phyloP scores from a whole-genome alignment of 371 early-diverging fungal genomes.

The Apophysomyces elegans region DNA sequence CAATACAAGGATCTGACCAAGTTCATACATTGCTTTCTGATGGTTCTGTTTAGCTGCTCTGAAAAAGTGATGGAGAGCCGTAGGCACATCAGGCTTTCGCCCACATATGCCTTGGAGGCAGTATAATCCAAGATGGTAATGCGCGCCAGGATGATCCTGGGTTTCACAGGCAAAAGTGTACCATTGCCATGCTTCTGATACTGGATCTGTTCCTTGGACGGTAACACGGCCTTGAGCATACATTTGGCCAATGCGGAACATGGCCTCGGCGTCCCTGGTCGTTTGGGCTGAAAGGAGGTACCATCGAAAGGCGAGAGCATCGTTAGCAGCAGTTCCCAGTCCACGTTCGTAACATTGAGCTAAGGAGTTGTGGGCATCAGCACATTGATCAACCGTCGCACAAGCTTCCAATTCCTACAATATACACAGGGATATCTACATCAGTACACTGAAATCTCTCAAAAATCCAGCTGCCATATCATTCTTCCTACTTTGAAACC shows the following conservation, averaged over 20 bases:
- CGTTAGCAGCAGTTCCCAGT: constrained; percentile 47
- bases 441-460: too few species aligned
- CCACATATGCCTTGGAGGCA: constrained; percentile 34
- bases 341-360: constrained; percentile 54
- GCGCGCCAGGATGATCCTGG: constrained; percentile 38
- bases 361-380: constrained; percentile 40
- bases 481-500: constrained; percentile 37
- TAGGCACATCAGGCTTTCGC: constrained; percentile 3
- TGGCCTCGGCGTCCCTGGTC: constrained; percentile 46
- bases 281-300: constrained; percentile 39
- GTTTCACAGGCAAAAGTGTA: constrained; percentile 34
- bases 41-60: constrained; percentile 39
- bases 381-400: constrained; percentile 40
- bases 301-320: constrained; percentile 49
- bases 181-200: constrained; percentile 39
- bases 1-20: constrained; percentile 30
- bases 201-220: constrained; percentile 17
- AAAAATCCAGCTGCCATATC: too few species aligned
- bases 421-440: too few species aligned
- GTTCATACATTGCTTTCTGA: constrained; percentile 42
- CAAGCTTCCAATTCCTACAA: constrained; percentile 44
- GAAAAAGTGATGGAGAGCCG: constrained; percentile 35
- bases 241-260: constrained; percentile 45
- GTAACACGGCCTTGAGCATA: constrained; percentile 29
- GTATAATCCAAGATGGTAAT: constrained; percentile 41